phyloP scores from a whole-genome alignment of 2,329 filamentous ascomycete species.

The Ilyonectria destructans region DNA sequence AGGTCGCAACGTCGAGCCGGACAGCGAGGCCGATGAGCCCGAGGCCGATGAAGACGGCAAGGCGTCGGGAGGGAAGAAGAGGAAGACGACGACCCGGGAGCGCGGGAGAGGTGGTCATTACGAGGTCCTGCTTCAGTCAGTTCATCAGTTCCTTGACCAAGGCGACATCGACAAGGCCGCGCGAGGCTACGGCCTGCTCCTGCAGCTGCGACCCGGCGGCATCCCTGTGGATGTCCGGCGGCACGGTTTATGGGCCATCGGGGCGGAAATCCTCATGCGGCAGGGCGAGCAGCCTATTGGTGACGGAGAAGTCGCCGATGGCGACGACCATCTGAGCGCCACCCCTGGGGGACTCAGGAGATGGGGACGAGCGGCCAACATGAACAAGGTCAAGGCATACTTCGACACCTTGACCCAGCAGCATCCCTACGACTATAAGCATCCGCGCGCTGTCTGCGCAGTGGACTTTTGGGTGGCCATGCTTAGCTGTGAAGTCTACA shows the following conservation, averaged over 20 bases:
- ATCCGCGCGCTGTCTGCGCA: slow-evolving; percentile 74
- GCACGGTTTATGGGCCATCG: slow-evolving; percentile 84
- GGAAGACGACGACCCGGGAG: slow-evolving; percentile 27
- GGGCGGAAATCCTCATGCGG: slow-evolving; percentile 86
- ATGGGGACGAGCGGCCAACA: slow-evolving; percentile 65
- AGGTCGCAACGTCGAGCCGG: slow-evolving; percentile 35
- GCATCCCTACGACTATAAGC: slow-evolving; percentile 78
- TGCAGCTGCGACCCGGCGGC: slow-evolving; percentile 66
- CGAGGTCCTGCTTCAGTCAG: slow-evolving; percentile 76
- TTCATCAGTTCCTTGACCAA: slow-evolving; percentile 81
- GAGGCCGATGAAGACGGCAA: slow-evolving; percentile 9
- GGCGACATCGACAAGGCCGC: slow-evolving; percentile 81
- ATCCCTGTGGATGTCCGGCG: slow-evolving; percentile 77
- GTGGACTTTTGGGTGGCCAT: slow-evolving; percentile 87
- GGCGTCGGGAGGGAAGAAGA: background rate
- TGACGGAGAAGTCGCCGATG: slow-evolving; percentile 12
- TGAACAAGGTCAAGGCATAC: slow-evolving; percentile 69
- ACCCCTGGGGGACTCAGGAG: slow-evolving; percentile 17
- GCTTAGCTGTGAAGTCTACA: slow-evolving; percentile 86
- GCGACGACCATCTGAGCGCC: background rate
- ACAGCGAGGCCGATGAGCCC: slow-evolving; percentile 66
- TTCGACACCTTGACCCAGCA: slow-evolving; percentile 86
- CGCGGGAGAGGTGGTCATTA: slow-evolving; percentile 66
- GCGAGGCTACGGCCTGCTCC: slow-evolving; percentile 82
- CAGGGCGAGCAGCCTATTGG: slow-evolving; percentile 59